Evolutionary conservation across 805 yeast species (phyloP), one percentile per base, ranked within the genome.

Genomic region (Danielia oregonensis): DNA sequence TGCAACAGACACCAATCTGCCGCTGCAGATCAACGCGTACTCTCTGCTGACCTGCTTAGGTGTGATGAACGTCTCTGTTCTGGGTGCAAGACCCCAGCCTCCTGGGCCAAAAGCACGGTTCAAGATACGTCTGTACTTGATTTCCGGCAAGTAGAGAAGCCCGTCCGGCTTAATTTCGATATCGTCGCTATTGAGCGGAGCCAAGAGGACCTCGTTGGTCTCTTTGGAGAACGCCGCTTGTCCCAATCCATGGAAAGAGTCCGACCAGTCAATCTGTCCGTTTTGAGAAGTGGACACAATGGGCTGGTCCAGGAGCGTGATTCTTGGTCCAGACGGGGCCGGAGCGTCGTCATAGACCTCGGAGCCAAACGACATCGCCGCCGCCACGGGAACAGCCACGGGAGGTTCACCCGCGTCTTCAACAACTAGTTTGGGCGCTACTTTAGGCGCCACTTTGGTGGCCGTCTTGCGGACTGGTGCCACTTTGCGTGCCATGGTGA

Each of bases 91-190:
- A 1, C 97, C 97, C 98, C 98, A 93, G 2, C 95, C 97, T 17
- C 98, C 98, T 5, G 98, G 96, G 3, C 98, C 98, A 67, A 93
- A 91, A 0, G 97, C 94, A 24, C 72, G 71, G 61, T 91, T 91
- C 46, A 93, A 62, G 15, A 89, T 82, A 29, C 98, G 74, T 45
- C 98, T 76, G 56, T 93, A 93, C 56, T 91, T 91, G 62, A 93
- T 93, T 57, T 93, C 98, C 0, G 98, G 98, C 29, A 93, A 65
- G 51, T 86, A 93, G 6, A 93, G 59, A 32, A 93, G 65, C 11
- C 97, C 97, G 57, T 93, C 98, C 1, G 97, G 97, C 41, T 91
- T 93, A 45, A 93, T 83, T 57, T 93, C 98, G 33, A 93, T 79
- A 48, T 91, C 97, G 17, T 72, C 71, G 5, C 76, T 70, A 0